Evolutionary conservation across 179 eudicot genomes (phyloP), one percentile per base, ranked within the genome.

Genomic region (Dionaea muscipula): DNA sequence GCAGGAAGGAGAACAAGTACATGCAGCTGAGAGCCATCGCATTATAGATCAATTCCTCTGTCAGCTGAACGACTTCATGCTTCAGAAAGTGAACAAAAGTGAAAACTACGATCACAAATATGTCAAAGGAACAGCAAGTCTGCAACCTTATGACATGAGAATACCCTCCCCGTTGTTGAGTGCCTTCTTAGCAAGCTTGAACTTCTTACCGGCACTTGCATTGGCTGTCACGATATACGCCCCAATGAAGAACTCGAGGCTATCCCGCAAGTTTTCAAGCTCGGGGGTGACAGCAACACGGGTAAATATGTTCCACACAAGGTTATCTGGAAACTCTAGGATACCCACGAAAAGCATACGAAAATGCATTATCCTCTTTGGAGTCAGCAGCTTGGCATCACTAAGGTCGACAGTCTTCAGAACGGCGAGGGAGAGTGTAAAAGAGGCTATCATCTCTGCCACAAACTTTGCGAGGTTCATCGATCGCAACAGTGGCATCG

Each of bases 151-250:
- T 65, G 74, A 79, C 85, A 79, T 63, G 55, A 85, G 66, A 6
- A 78, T 68, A 47, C 84, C 94, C 60, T 79, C 79, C 20, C 70
- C 56, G 53, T 83, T 84, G 72, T 65, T 77, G 14, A 91, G 85
- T 13, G 98, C 98, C 71, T 82, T 87, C 75, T 76, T 87, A 0
- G 72, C 94, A 63, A 84, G 69, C 72, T 78, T 87, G 54, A 71
- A 78, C 62, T 79, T 84, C 16, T 54, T 59, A 37, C 63, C 73
- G 27, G 67, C 50, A 15, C 68, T 68, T 45, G 69, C 73, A 49
- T 73, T 62, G 49, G 35, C 21, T 23, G 66, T 50, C 35, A 81
- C 50, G 1, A 91, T 94, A 60, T 87, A 72, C 65, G 73, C 78
- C 40, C 64, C 63, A 49, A 84, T 65, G 71, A 91, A 91, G 61